phyloP scores from a whole-genome alignment of 2,329 filamentous ascomycete genomes.

The Fusarium penzigii region DNA sequence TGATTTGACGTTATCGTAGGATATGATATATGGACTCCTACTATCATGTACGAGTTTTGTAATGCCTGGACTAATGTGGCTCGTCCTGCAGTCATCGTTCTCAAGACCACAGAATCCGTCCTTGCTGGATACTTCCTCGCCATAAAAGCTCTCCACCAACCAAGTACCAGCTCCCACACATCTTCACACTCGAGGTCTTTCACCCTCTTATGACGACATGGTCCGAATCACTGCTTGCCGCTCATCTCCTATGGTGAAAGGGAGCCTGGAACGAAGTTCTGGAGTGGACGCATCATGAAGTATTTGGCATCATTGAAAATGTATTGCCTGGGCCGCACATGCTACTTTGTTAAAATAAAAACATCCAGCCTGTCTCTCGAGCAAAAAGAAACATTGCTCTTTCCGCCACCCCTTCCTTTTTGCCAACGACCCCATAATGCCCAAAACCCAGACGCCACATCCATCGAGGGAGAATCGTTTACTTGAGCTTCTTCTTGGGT shows the following conservation, averaged over 20 bases:
- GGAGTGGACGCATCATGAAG: constrained; percentile 24
- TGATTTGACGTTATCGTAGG: too few species aligned
- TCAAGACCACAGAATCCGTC: background rate
- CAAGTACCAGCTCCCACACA: background rate
- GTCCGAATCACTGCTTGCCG: too few species aligned
- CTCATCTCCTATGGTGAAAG: too few species aligned
- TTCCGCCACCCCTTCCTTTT: constrained; percentile 29
- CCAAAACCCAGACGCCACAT: constrained; percentile 49
- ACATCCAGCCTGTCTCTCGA: constrained; percentile 38
- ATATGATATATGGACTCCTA: background rate
- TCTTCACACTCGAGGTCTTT: background rate
- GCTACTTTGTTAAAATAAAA: constrained; percentile 38
- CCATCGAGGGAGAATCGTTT: constrained; percentile 42
- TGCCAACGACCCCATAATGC: constrained; percentile 40
- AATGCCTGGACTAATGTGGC: background rate
- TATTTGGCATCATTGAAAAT: constrained; percentile 38
- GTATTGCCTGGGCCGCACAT: constrained; percentile 41
- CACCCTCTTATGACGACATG: background rate
- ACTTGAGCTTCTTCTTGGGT: constrained; percentile 99
- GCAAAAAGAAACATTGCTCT: constrained; percentile 31
- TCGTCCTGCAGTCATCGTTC: background rate
- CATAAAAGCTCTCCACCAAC: background rate
- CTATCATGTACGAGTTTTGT: background rate
- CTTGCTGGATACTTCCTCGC: background rate
- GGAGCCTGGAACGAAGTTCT: background rate